These are phyloP conservation scores for Pythium phragmitis DNA, from an alignment of 352 stramenopile species.

Conservation along the genomic window DNA sequence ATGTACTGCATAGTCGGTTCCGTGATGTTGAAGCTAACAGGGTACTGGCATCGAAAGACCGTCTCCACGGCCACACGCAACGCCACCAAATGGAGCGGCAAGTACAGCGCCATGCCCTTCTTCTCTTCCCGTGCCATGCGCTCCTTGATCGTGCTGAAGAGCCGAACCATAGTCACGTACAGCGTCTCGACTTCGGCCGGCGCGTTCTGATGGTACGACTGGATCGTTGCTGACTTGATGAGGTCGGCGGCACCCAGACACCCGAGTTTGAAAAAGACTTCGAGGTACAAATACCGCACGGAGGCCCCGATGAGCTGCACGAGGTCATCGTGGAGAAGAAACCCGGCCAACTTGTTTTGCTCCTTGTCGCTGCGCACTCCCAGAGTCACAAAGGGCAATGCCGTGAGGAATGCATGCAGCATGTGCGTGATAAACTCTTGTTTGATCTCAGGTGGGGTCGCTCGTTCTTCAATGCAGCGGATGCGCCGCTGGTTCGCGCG, in stretches of 20 bases:
- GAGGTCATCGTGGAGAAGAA: constrained; percentile 30
- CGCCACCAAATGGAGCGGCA: constrained; percentile 56
- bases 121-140: constrained; percentile 26
- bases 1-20: constrained; percentile 41
- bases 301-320: constrained; percentile 40
- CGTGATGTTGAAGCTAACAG: constrained; percentile 44
- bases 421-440: constrained; percentile 39
- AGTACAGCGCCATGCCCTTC: constrained; percentile 31
- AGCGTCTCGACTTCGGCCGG: constrained; percentile 36
- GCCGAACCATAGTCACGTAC: constrained; percentile 41
- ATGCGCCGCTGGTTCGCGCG: constrained; percentile 39
- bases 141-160: constrained; percentile 36
- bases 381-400: constrained; percentile 44
- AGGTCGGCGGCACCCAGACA: constrained; percentile 26
- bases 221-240: constrained; percentile 21
- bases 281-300: constrained; percentile 42
- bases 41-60: constrained; percentile 62
- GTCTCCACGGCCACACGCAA: constrained; percentile 64
- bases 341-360: constrained; percentile 29
- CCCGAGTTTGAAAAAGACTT: constrained; percentile 39
- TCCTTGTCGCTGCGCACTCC: constrained; percentile 37
- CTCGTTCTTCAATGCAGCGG: constrained; percentile 49
- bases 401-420: constrained; percentile 44
- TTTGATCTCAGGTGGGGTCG: constrained; percentile 29
- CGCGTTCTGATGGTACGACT: constrained; percentile 22